Evolutionary conservation across 768 basidiomycete genomes (phyloP).

Genomic region (Lyophyllum atratum): DNA sequence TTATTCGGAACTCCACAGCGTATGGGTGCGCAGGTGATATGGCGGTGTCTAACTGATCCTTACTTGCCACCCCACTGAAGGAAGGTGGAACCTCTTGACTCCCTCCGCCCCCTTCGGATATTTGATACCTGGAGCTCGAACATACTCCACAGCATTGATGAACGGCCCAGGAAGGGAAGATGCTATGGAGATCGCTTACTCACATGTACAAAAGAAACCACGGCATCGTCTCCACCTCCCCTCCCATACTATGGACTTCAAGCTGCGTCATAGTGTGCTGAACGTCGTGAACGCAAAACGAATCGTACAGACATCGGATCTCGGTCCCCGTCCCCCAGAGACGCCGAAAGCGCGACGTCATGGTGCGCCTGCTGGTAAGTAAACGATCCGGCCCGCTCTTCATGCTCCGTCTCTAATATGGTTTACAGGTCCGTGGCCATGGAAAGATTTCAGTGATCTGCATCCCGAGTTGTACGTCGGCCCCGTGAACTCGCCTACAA

Average conservation of each 20-base stretch:
- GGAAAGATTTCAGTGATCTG: slow-evolving; percentile 21
- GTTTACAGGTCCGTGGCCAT: slow-evolving; percentile 32
- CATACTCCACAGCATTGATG: too few relatives aligned
- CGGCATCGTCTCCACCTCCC: too few relatives aligned
- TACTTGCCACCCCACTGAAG: too few relatives aligned
- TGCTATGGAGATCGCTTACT: neutral
- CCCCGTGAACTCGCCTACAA: slow-evolving; percentile 2
- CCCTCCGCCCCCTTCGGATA: too few relatives aligned
- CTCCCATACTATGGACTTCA: neutral
- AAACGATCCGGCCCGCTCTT: neutral
- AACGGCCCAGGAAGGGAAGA: neutral
- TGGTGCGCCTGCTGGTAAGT: slow-evolving; percentile 12
- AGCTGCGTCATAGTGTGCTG: neutral
- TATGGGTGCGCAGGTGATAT: too few relatives aligned
- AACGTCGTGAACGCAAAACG: neutral
- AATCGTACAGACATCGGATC: neutral
- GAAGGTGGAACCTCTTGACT: too few relatives aligned
- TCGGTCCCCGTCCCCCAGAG: slow-evolving; percentile 8
- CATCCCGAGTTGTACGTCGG: neutral
- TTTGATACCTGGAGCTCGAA: too few relatives aligned
- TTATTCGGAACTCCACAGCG: too few relatives aligned
- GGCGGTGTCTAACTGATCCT: too few relatives aligned
- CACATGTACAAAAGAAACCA: too few relatives aligned
- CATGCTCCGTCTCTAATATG: neutral
- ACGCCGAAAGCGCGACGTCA: slow-evolving; percentile 12